Conservation (phyloP, 2,329 filamentous ascomycete genomes). For the Verticillium tricorpus region DNA sequence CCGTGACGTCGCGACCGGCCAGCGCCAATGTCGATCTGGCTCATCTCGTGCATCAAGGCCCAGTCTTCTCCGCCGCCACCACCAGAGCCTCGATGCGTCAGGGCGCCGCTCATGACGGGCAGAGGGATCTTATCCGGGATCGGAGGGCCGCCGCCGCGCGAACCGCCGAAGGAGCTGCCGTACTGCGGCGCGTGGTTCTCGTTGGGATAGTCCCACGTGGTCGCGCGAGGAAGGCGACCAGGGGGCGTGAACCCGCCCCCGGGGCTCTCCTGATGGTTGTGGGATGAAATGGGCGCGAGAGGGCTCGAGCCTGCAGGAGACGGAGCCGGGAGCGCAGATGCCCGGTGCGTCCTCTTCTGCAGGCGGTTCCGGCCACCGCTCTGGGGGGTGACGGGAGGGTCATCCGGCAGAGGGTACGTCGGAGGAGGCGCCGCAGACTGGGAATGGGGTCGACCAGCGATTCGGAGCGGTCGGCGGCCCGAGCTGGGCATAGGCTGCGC, state of each 20-base stretch:
- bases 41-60: conserved; percentile 68
- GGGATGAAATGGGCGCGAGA: conserved; percentile 47
- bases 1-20: conserved; percentile 51
- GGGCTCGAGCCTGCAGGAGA: conserved; percentile 40
- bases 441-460: conserved; percentile 45
- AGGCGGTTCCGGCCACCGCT: conserved; percentile 51
- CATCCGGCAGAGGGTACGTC: conserved; percentile 23
- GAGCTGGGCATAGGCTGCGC: conserved; percentile 47
- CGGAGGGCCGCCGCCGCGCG: conserved; percentile 38
- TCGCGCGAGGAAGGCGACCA: conserved; percentile 37
- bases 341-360: conserved; percentile 57
- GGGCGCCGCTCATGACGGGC: conserved; percentile 36
- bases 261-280: conserved; percentile 42
- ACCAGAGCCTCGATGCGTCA: conserved; percentile 17
- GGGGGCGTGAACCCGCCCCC: conserved; percentile 35
- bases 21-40: conserved; percentile 60
- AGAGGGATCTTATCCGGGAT: conserved; percentile 69
- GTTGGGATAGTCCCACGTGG: conserved; percentile 48
- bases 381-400: conserved; percentile 24
- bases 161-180: conserved; percentile 18
- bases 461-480: conserved; percentile 47
- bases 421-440: conserved; percentile 31
- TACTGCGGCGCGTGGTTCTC: conserved; percentile 46
- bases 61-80: conserved; percentile 37
- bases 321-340: conserved; percentile 34